These are phyloP conservation scores for Castanea mollissima DNA, from an alignment of 306 rosid species.

Conservation along the genomic window DNA sequence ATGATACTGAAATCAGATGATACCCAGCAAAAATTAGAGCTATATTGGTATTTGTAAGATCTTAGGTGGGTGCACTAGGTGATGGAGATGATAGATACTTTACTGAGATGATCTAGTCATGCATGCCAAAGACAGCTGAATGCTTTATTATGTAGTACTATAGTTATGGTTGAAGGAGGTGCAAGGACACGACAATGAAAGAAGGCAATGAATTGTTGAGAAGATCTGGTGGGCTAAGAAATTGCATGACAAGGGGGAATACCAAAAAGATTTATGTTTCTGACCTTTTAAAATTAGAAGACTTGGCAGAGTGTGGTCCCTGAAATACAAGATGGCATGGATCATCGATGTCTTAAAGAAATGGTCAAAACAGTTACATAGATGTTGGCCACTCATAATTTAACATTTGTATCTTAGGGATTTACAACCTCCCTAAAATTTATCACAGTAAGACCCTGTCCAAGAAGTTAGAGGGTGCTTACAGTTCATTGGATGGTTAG, in stretches of 20 bases:
- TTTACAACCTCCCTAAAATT: background rate
- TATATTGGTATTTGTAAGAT: background rate
- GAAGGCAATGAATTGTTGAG: background rate
- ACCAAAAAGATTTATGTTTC: background rate
- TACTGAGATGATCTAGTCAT: background rate
- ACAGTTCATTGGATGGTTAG: background rate
- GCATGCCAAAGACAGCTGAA: background rate
- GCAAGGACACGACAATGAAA: background rate
- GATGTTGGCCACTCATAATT: background rate
- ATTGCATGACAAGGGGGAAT: background rate
- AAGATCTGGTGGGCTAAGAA: background rate
- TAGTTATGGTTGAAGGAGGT: too few species aligned
- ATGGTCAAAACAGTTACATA: background rate
- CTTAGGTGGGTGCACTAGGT: background rate
- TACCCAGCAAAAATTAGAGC: too few species aligned
- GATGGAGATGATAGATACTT: background rate
- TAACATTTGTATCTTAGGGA: background rate
- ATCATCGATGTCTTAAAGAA: background rate
- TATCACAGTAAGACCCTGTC: background rate
- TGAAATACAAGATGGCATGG: background rate
- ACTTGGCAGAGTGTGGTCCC: background rate
- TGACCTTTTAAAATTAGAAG: background rate
- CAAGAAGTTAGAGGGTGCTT: background rate
- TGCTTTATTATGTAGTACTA: background rate
- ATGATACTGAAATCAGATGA: too few species aligned